Base-by-base conservation (phyloP, 2,329 filamentous ascomycete genomes). In the Sporothrix mexicana region DNA sequence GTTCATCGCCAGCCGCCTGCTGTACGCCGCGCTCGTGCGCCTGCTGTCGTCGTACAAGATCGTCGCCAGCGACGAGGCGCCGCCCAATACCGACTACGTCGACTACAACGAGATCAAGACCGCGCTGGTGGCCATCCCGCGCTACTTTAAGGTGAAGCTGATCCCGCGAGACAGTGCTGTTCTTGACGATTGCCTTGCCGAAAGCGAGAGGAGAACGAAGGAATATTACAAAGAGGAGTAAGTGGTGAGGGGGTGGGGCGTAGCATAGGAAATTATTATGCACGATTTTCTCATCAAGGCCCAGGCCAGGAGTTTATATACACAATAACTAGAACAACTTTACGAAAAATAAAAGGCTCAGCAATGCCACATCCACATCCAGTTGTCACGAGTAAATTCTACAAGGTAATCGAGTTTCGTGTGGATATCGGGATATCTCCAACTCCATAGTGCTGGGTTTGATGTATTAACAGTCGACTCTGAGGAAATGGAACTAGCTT, bases 61-160 rank as follows among this genome's bases (percentile, higher is more conserved):
- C 0, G 92, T 90, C 0, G 87, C 90, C 0, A 90, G 88, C 73
- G 80, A 86, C 23, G 82, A 93, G 71, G 93, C 93, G 76, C 79
- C 92, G n/a, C 84, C 93, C 23, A 73, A 75, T 66, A 74, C 73
- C 0, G 74, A 76, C 67, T 75, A 74, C 43, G 71, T 76, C 41
- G 75, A 74, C 15, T 76, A 75, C 73, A 76, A 76, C 74, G 53
- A 73, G 53, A 47, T 75, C 69, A 74, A 75, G 55, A 76, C 75
- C 0, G 74, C 75, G 0, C 71, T 76, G 0, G 74, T 75, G 0
- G 74, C 75, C 10, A 75, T 75, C 9, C 75, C 75, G 13, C 73
- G 73, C 15, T 69, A 69, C 17, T 76, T 75, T 57, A 74, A 74
- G 69, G 74, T 76, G 10, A 73, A 74, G 67, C 74, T 76, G 3